phyloP scores from a whole-genome alignment of 352 stramenopile genomes.

The Pythium plurisporium region DNA sequence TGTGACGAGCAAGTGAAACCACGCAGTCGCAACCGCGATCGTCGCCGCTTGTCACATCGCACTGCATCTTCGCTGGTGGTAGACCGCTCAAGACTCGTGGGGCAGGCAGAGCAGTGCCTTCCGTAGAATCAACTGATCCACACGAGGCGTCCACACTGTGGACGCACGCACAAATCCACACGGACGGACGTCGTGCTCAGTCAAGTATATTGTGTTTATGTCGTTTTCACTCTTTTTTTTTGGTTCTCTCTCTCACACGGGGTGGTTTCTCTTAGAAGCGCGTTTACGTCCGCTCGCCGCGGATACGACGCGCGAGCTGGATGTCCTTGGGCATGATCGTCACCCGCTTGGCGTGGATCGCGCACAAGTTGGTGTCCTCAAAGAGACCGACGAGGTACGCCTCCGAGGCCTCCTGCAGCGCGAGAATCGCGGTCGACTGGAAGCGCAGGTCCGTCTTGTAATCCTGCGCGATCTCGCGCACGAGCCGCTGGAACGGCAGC shows the following conservation, averaged over 20 bases:
- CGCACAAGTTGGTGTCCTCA: conserved; percentile 94
- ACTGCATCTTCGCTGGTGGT: no score
- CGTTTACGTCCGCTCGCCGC: conserved; percentile 80
- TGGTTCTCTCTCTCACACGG: neutral
- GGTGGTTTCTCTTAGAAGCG: neutral
- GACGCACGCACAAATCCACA: no score
- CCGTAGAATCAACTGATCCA: no score
- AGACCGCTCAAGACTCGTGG: no score
- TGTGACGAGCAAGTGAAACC: no score
- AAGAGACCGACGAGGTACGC: conserved; percentile 94
- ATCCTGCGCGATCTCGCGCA: conserved; percentile 95
- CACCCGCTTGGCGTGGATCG: conserved; percentile 95
- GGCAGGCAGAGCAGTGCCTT: no score
- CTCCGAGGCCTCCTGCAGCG: conserved; percentile 90
- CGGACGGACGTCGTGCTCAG: no score
- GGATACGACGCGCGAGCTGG: conserved; percentile 91
- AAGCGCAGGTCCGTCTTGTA: conserved; percentile 96
- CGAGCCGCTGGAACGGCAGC: conserved; percentile 96
- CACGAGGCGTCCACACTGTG: no score
- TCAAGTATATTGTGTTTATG: no score
- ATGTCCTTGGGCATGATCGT: conserved; percentile 98
- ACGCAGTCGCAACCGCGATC: no score
- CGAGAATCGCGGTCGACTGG: conserved; percentile 91
- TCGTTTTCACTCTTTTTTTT: neutral
- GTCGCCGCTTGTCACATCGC: no score